These are phyloP conservation scores for Calonectria ilicicola DNA, from an alignment of 2,329 filamentous ascomycete genomes.

Conservation along the genomic window DNA sequence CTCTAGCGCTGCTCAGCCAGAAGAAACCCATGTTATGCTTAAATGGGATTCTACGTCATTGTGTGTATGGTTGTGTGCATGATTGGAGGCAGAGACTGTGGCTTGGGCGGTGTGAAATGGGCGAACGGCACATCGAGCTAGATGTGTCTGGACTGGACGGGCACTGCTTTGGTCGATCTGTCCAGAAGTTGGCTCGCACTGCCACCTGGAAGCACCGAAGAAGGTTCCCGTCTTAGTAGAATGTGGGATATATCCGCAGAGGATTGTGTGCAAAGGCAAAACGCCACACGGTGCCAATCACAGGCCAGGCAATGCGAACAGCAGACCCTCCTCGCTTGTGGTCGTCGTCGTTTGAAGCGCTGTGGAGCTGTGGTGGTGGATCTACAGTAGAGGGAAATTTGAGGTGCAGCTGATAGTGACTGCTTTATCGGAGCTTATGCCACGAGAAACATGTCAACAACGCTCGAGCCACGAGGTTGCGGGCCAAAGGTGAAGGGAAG, in stretches of 20 bases:
- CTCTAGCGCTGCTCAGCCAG: slow-evolving; percentile 1
- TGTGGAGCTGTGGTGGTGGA: neutral
- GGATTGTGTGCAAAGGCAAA: slow-evolving; percentile 11
- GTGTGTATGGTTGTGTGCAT: neutral
- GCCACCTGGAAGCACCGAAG: neutral
- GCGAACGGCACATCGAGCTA: neutral
- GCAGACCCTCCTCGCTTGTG: neutral
- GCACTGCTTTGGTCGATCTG: neutral
- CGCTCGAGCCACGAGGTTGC: neutral
- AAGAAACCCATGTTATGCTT: slow-evolving; percentile 23
- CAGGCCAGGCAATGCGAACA: neutral
- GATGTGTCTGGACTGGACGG: neutral
- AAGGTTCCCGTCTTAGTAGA: neutral
- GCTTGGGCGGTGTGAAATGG: neutral
- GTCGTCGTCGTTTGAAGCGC: neutral
- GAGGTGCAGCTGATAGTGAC: neutral
- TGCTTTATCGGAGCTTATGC: neutral
- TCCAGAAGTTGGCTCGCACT: neutral
- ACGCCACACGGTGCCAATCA: neutral
- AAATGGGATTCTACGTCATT: slow-evolving; percentile 6
- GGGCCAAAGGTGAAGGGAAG: too few relatives aligned
- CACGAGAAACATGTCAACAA: neutral
- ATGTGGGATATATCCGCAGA: neutral
- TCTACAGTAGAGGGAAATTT: neutral
- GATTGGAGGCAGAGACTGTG: neutral